Percentiles rank a stretch among this genome's conserved stretches.
phyloP scores from a whole-genome alignment of 345 rosid genomes.

The Bretschneidera sinensis region DNA sequence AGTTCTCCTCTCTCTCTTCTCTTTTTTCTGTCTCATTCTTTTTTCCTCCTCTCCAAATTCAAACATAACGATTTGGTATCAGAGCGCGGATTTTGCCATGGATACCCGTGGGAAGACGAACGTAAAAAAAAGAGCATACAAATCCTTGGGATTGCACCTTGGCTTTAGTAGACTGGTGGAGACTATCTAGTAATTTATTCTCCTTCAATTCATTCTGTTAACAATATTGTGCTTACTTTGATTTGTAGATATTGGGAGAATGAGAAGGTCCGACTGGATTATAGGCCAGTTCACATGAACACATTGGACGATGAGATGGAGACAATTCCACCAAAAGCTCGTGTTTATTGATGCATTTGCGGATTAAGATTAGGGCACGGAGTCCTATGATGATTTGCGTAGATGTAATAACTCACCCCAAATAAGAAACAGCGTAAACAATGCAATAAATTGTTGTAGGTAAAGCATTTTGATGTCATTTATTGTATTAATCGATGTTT shows the following conservation, averaged over 20 bases:
- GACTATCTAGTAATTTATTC: no score
- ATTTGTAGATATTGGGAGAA: slow-evolving; percentile 80
- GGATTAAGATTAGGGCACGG: background rate
- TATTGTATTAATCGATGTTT: slow-evolving; percentile 17
- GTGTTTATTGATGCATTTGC: slow-evolving; percentile 61
- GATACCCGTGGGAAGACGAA: no score
- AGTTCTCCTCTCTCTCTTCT: no score
- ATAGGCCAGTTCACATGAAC: slow-evolving; percentile 97
- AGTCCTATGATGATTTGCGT: background rate
- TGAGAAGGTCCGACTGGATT: slow-evolving; percentile 83
- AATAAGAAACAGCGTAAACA: slow-evolving; percentile 10
- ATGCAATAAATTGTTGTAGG: slow-evolving; percentile 29
- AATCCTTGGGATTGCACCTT: background rate
- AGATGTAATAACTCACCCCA: slow-evolving; percentile 4
- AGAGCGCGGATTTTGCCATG: no score
- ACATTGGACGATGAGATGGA: slow-evolving; percentile 83
- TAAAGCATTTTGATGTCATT: slow-evolving; percentile 19
- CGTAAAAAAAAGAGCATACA: no score
- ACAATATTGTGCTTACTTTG: background rate
- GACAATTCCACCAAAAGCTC: slow-evolving; percentile 94
- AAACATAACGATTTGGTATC: no score
- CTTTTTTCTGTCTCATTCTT: no score
- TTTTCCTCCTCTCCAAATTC: no score
- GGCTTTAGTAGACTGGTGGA: background rate
- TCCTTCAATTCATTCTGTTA: background rate